Conservation (phyloP, 345 rosid species). For the Adansonia digitata region DNA sequence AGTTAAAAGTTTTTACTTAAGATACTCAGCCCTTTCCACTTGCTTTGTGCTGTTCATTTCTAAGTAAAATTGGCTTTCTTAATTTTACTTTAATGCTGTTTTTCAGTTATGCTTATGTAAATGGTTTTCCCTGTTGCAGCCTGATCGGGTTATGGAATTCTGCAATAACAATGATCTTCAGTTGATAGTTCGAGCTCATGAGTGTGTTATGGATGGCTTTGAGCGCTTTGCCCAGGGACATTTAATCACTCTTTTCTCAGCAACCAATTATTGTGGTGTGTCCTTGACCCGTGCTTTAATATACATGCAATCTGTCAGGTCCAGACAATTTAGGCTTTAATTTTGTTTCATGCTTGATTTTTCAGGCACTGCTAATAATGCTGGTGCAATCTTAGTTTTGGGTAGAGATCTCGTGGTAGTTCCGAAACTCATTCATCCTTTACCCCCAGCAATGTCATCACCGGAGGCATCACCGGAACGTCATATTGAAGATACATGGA, state of each 20-base stretch:
- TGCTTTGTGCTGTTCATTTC: too few species aligned
- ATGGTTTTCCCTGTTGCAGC: conserved; percentile 48
- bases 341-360: conserved; percentile 7
- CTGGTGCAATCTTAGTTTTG: conserved; percentile 95
- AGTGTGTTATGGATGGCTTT: conserved; percentile 65
- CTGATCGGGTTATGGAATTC: conserved; percentile 98
- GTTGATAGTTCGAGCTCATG: conserved; percentile 96
- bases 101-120: conserved; percentile 18
- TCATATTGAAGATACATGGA: conserved; percentile 92
- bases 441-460: conserved; percentile 83
- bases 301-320: not conserved
- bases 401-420: conserved; percentile 99
- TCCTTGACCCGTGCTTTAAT: not conserved
- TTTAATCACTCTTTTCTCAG: conserved; percentile 92
- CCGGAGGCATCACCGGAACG: conserved; percentile 79
- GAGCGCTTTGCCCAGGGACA: conserved; percentile 58
- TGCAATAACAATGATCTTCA: conserved; percentile 98
- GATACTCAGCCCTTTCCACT: too few species aligned
- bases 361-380: conserved; percentile 94
- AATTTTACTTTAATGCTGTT: not conserved
- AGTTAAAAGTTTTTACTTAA: not conserved
- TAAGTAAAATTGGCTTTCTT: not conserved
- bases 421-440: conserved; percentile 92
- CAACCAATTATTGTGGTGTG: conserved; percentile 95
- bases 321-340: not conserved